Base-by-base conservation (phyloP, 2,329 filamentous ascomycete genomes). In the Furcasterigmium furcatum region DNA sequence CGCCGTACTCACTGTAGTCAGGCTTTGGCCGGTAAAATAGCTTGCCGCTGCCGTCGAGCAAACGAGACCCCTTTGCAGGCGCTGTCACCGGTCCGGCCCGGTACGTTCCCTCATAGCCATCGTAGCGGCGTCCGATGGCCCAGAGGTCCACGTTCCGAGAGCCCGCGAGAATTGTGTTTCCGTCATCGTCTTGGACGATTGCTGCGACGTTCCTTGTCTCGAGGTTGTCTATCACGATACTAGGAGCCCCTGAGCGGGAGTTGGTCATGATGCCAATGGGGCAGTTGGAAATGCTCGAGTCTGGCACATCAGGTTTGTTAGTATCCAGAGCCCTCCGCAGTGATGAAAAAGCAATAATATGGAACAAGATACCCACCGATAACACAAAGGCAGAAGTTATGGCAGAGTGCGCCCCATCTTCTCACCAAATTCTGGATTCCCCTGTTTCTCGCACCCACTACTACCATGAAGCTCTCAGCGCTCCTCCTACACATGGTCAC, bases 1-100 rank as follows among this genome's bases (percentile, higher is more conserved):
- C 6, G 38, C 25, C 2, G 32, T 48, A 13, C 7, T 52, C 44
- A 24, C 59, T 63, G 41, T 72, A 73, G 35, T 69, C 63, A 3
- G 70, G 70, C 5, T 56, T 52, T 1, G 51, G 44, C 4, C 56
- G 52, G 9, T 46, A 43, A 22, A 48, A 63, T 4, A 60, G 38
- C 2, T 48, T 57, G 4, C 57, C 55, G n/a, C 47, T 18, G 12
- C 39, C 39, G 25, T 50, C 50, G 4, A 52, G 39, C 7, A 54
- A 48, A 10, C 34, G 22, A 4, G n/a, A 2, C 1, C 40, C 36
- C 46, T 48, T 52, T 12, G 9, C 13, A 38, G 44, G 51, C 4
- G 12, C 25, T 29, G 19, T 44, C 6, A 52, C 41, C 18, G 20
- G 18, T 7, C 43, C 48, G 4, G 44, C 30, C 35, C 30, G 18